phyloP scores from a whole-genome alignment of 805 yeast genomes.

The Sugiyamaella valdiviana region DNA sequence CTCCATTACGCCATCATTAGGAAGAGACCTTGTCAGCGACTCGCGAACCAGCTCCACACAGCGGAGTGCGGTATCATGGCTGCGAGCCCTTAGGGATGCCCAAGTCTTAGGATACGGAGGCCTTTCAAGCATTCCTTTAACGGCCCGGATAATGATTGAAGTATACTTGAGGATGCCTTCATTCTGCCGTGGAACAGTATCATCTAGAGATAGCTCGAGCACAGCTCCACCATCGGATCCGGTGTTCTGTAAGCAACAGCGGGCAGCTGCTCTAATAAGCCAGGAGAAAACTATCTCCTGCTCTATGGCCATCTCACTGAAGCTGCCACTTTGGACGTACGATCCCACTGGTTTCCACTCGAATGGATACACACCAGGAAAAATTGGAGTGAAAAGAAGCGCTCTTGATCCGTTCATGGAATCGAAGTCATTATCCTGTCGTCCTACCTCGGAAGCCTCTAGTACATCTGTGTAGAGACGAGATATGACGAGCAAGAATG shows the following conservation, averaged over 20 bases:
- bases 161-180: not conserved
- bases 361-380: slow-evolving; percentile 65
- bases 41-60: slow-evolving; percentile 38
- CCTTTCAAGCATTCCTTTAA: not conserved
- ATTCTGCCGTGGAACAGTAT: not conserved
- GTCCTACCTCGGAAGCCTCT: slow-evolving; percentile 36
- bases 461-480: slow-evolving; percentile 24
- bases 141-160: not conserved
- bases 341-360: slow-evolving; percentile 64
- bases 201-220: not conserved
- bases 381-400: slow-evolving; percentile 42
- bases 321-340: slow-evolving; percentile 56
- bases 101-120: slow-evolving; percentile 46
- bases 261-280: slow-evolving; percentile 23
- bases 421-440: slow-evolving; percentile 57
- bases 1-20: slow-evolving; percentile 47
- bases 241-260: slow-evolving; percentile 4
- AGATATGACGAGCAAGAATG: not conserved
- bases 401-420: not conserved
- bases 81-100: slow-evolving; percentile 49
- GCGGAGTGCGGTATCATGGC: slow-evolving; percentile 28
- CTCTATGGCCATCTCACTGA: slow-evolving; percentile 70
- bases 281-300: slow-evolving; percentile 48
- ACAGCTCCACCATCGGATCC: not conserved
- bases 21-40: slow-evolving; percentile 43